These are phyloP conservation scores for Chaetomiaceae sp. DNA, from an alignment of 2,329 filamentous ascomycete species.

Conservation along the genomic window DNA sequence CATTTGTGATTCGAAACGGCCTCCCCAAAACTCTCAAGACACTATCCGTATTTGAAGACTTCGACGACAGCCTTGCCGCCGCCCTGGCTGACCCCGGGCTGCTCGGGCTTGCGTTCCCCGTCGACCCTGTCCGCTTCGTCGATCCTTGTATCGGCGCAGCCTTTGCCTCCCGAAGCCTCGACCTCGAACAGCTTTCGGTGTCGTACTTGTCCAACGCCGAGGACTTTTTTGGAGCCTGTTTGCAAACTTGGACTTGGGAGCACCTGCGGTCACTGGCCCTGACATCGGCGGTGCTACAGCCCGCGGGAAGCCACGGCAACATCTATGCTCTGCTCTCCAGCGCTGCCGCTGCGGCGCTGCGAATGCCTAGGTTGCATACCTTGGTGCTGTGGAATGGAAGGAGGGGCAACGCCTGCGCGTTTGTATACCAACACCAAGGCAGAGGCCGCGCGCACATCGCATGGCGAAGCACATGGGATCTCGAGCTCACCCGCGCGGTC, in stretches of 20 bases:
- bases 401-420: neutral
- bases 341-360: neutral
- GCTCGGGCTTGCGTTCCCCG: neutral
- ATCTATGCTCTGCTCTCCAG: neutral
- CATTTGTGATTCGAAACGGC: neutral
- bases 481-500: neutral
- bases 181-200: slow-evolving; percentile 1
- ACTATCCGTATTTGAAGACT: neutral
- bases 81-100: neutral
- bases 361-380: neutral
- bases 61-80: neutral
- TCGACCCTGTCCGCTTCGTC: neutral
- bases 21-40: neutral
- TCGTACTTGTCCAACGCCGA: neutral
- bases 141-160: neutral
- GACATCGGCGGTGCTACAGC: neutral
- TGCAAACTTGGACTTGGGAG: neutral
- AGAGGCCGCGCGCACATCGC: neutral
- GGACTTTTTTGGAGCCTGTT: neutral
- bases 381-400: neutral
- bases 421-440: neutral
- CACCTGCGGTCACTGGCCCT: neutral
- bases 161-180: neutral
- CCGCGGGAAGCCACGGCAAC: too few species aligned
- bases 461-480: slow-evolving; percentile 1